phyloP scores from a whole-genome alignment of 139 green algal species.

The Coelastrella sp. region DNA sequence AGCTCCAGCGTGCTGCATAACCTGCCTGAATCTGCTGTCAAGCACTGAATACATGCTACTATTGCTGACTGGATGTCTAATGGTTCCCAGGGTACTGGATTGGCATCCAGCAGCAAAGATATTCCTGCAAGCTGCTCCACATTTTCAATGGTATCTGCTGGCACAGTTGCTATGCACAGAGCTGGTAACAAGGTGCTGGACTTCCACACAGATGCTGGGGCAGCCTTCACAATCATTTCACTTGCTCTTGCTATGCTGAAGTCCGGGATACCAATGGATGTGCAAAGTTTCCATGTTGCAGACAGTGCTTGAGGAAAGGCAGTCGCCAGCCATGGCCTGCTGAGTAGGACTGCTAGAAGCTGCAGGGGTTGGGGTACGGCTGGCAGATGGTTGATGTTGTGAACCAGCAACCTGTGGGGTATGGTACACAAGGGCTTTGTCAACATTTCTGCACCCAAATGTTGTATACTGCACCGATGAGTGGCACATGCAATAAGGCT shows the following conservation, averaged over 20 bases:
- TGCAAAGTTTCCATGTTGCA: not conserved
- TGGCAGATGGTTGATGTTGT: not conserved
- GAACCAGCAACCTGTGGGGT: not conserved
- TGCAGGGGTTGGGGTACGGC: not conserved
- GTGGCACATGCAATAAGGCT: no score
- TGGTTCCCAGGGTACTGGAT: not conserved
- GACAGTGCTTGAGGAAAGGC: not conserved
- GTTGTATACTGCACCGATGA: no score
- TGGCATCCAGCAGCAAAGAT: not conserved
- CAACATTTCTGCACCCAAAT: no score
- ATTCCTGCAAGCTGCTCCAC: not conserved
- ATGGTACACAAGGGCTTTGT: not conserved
- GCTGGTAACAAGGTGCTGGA: not conserved
- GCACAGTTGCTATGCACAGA: not conserved
- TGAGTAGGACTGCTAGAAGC: not conserved
- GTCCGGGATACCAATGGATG: not conserved
- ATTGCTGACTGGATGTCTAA: not conserved
- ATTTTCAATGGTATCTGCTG: not conserved
- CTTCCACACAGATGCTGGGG: not conserved
- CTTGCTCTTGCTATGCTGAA: not conserved
- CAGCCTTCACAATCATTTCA: not conserved
- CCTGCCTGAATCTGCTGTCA: not conserved
- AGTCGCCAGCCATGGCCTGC: slow-evolving; percentile 5
- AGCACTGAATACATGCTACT: not conserved
- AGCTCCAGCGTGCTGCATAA: not conserved